phyloP scores from a whole-genome alignment of 2,329 filamentous ascomycete genomes.

The Penicillium thymicola region DNA sequence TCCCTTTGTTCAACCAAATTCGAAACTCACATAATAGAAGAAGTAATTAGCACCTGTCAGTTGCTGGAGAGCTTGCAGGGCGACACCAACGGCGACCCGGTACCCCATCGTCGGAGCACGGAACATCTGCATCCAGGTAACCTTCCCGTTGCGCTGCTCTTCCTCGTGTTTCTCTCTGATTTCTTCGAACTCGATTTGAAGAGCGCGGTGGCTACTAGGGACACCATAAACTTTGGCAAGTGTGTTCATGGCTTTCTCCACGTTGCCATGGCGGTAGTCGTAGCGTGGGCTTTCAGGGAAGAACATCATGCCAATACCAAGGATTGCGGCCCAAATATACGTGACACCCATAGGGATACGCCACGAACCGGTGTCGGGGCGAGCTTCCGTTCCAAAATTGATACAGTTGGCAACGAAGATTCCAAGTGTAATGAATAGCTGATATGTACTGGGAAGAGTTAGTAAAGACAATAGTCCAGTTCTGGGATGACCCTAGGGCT shows the following conservation, averaged over 20 bases:
- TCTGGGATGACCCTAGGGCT: too few relatives aligned
- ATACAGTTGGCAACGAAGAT: constrained; percentile 48
- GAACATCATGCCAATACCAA: constrained; percentile 53
- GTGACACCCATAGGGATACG: constrained; percentile 54
- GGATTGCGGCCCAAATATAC: constrained; percentile 55
- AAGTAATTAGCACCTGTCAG: constrained; percentile 48
- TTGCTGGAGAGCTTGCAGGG: constrained; percentile 45
- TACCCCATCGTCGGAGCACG: constrained; percentile 44
- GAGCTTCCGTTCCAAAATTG: constrained; percentile 44
- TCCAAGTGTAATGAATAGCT: constrained; percentile 47
- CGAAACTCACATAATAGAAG: constrained; percentile 53
- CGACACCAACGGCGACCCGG: constrained; percentile 40
- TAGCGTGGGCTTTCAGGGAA: constrained; percentile 58
- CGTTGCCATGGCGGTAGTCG: constrained; percentile 56
- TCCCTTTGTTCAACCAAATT: neutral
- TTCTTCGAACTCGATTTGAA: constrained; percentile 53
- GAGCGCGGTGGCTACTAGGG: constrained; percentile 50
- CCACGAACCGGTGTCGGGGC: constrained; percentile 43
- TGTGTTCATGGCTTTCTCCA: constrained; percentile 50
- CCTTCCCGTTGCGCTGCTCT: constrained; percentile 42
- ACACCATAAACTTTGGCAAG: constrained; percentile 55
- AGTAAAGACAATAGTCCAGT: neutral
- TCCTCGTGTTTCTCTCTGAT: constrained; percentile 56
- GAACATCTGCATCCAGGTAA: constrained; percentile 38
- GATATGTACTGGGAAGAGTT: constrained; percentile 38